Conservation (phyloP, 345 rosid genomes). For the Erucastrum elatum region DNA sequence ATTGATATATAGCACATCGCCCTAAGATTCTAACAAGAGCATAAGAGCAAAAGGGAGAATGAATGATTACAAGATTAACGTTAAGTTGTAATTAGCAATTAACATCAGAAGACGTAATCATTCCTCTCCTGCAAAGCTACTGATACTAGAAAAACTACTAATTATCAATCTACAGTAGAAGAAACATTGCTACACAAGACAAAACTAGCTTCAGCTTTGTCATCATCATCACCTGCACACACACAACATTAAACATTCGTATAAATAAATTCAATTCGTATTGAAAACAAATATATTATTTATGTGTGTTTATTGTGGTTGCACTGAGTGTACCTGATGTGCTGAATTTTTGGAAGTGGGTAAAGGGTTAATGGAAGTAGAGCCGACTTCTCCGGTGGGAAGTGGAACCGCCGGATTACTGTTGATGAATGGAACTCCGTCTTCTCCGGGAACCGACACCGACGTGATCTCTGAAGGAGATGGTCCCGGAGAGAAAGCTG, state of each 20-base stretch:
- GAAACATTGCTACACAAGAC: conserved; percentile 31
- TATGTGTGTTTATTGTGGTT: background rate
- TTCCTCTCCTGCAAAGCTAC: conserved; percentile 10
- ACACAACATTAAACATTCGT: conserved; percentile 1
- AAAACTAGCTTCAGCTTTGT: conserved; percentile 30
- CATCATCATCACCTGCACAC: conserved; percentile 32
- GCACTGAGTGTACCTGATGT: conserved; percentile 28
- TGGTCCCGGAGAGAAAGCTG: conserved; percentile 59
- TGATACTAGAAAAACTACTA: background rate
- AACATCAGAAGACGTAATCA: conserved; percentile 27
- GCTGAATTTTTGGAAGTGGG: conserved; percentile 52
- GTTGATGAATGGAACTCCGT: conserved; percentile 77
- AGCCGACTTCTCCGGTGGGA: conserved; percentile 96
- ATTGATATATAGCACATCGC: conserved; percentile 16
- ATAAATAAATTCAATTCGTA: background rate
- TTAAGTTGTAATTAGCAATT: conserved; percentile 23
- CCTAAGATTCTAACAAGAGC: conserved; percentile 31
- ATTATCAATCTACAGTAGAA: conserved; percentile 7
- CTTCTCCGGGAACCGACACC: conserved; percentile 56
- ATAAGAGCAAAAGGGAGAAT: conserved; percentile 15
- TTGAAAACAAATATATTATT: background rate
- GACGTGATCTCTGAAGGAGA: conserved; percentile 55
- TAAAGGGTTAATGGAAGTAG: conserved; percentile 75
- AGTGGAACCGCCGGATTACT: conserved; percentile 96
- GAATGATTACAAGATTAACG: conserved; percentile 31